These are phyloP conservation scores for Nemania abortiva DNA, from an alignment of 2,329 filamentous ascomycete species.

Conservation along the genomic window DNA sequence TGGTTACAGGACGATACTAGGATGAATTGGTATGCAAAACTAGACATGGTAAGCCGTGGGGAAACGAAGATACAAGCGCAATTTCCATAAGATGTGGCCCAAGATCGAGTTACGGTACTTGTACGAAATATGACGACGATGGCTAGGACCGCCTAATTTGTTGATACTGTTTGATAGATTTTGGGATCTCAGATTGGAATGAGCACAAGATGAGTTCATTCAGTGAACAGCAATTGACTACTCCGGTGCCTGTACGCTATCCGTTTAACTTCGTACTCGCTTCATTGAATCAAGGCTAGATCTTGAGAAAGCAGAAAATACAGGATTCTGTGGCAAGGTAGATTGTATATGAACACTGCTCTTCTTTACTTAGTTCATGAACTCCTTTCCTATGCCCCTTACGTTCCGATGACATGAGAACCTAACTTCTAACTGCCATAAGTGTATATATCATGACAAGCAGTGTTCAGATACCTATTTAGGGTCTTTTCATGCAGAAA, in stretches of 20 bases:
- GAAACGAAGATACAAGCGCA: slow-evolving; percentile 10
- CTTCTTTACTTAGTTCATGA: too few relatives aligned
- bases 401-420: too few relatives aligned
- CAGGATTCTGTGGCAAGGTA: neutral
- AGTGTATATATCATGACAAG: too few relatives aligned
- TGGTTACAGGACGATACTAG: neutral
- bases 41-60: slow-evolving; percentile 27
- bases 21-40: slow-evolving; percentile 17
- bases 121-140: slow-evolving; percentile 20
- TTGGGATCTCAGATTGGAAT: neutral
- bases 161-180: slow-evolving; percentile 6
- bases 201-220: neutral
- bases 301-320: neutral
- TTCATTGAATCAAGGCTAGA: neutral
- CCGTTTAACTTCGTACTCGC: neutral
- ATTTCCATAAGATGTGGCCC: slow-evolving; percentile 10
- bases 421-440: too few relatives aligned
- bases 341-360: too few relatives aligned
- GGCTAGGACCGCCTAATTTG: slow-evolving; percentile 12
- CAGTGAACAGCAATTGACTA: neutral
- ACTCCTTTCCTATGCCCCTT: too few relatives aligned
- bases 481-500: too few relatives aligned
- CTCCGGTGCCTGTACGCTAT: neutral
- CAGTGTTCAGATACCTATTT: too few relatives aligned
- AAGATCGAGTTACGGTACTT: slow-evolving; percentile 6